These are phyloP conservation scores for Adansonia gregorii DNA, from an alignment of 441 rosid genomes.

Conservation along the genomic window DNA sequence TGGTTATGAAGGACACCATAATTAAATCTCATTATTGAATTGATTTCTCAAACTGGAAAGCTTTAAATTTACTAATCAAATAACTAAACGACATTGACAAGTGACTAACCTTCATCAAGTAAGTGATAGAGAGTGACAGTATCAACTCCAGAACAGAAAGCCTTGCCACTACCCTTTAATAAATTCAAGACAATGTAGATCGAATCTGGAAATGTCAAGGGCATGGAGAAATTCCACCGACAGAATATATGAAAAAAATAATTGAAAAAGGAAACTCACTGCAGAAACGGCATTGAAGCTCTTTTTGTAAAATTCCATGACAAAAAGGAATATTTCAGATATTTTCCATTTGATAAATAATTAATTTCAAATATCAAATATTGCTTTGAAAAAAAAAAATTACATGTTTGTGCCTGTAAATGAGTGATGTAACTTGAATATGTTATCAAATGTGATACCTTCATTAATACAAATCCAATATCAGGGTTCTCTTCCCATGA, in stretches of 20 bases:
- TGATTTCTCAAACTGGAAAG: background rate
- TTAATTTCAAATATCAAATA: background rate
- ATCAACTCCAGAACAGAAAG: constrained; percentile 89
- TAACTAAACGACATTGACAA: background rate
- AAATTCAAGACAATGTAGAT: constrained; percentile 32
- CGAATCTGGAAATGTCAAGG: constrained; percentile 25
- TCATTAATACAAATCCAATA: constrained; percentile 82
- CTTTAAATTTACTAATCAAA: background rate
- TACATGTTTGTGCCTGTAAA: background rate
- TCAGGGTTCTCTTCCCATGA: constrained; percentile 97
- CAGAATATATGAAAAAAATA: background rate
- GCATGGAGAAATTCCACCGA: background rate
- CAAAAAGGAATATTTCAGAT: background rate
- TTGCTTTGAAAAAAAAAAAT: background rate
- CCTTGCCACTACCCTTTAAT: constrained; percentile 82
- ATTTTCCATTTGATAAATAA: background rate
- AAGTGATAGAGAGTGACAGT: constrained; percentile 59
- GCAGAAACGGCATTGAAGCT: background rate
- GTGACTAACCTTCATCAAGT: constrained; percentile 58
- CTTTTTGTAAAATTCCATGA: background rate
- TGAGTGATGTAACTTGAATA: background rate
- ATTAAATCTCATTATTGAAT: background rate
- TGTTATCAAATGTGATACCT: constrained; percentile 48
- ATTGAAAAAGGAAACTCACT: background rate
- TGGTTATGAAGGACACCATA: background rate